phyloP scores from a whole-genome alignment of 768 basidiomycete genomes.

The Phaeotremella fagi region DNA sequence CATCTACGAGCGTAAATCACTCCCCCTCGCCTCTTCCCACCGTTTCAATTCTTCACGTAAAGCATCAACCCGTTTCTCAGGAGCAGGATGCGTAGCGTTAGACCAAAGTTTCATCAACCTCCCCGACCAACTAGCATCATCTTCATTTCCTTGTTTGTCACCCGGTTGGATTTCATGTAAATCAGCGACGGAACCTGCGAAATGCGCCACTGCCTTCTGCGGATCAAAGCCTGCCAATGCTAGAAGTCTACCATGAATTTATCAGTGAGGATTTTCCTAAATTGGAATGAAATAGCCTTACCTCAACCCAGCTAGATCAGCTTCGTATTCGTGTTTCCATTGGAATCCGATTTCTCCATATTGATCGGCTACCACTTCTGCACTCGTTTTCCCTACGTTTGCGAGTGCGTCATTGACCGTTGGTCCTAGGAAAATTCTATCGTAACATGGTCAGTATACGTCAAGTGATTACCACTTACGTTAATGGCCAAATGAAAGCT shows the following conservation, averaged over 20 bases:
- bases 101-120: slow-evolving; percentile 52
- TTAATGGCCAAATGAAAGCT: slow-evolving; percentile 77
- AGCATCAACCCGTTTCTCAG: slow-evolving; percentile 59
- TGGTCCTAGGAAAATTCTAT: slow-evolving; percentile 62
- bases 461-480: slow-evolving; percentile 56
- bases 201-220: slow-evolving; percentile 71
- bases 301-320: slow-evolving; percentile 82
- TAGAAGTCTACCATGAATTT: slow-evolving; percentile 60
- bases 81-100: slow-evolving; percentile 60
- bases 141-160: slow-evolving; percentile 18
- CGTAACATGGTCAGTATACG: slow-evolving; percentile 23
- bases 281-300: slow-evolving; percentile 43
- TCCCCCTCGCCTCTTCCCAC: slow-evolving; percentile 60
- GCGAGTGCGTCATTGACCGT: slow-evolving; percentile 93
- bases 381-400: slow-evolving; percentile 69
- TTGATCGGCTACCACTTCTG: slow-evolving; percentile 47
- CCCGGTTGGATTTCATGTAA: slow-evolving; percentile 31
- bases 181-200: slow-evolving; percentile 55
- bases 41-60: slow-evolving; percentile 64
- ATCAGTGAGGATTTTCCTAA: background rate
- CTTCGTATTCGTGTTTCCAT: slow-evolving; percentile 81
- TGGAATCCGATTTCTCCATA: slow-evolving; percentile 70
- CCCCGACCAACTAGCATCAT: slow-evolving; percentile 46
- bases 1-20: too few species aligned
- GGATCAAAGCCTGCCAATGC: slow-evolving; percentile 90